A percentile compares a stretch with the other conserved stretches of the same genome.
phyloP scores from a whole-genome alignment of 1,139 yeast species.

The Taiozyma sp. region DNA sequence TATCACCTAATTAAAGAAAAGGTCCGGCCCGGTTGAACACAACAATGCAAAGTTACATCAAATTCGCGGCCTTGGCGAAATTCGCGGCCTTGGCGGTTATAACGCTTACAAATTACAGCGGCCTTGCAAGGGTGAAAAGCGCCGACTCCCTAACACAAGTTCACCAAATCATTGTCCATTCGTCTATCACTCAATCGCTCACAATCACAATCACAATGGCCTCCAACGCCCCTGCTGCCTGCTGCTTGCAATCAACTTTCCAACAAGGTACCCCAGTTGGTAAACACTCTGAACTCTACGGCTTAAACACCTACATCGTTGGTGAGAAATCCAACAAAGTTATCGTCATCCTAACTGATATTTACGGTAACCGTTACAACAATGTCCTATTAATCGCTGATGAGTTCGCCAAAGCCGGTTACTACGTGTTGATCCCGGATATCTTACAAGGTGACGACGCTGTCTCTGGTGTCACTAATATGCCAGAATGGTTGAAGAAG shows the following conservation, averaged over 20 bases:
- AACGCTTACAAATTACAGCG: too few relatives aligned
- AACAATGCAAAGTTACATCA: too few relatives aligned
- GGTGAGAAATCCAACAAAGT: constrained; percentile 35
- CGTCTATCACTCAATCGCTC: too few relatives aligned
- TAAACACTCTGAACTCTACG: constrained; percentile 13
- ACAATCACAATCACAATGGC: constrained; percentile 34
- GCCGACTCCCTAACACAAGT: too few relatives aligned
- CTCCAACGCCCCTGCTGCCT: constrained; percentile 45
- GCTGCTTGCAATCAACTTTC: constrained; percentile 38
- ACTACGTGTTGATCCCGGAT: constrained; percentile 69
- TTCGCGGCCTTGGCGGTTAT: too few relatives aligned
- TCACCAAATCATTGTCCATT: too few relatives aligned
- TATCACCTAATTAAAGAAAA: too few relatives aligned
- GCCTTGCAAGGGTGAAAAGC: too few relatives aligned
- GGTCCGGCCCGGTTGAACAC: too few relatives aligned
- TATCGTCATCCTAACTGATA: constrained; percentile 62
- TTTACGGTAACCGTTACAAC: constrained; percentile 53
- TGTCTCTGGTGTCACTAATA: constrained; percentile 26
- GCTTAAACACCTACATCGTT: constrained; percentile 24
- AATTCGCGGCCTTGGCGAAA: too few relatives aligned
- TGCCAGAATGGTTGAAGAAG: constrained; percentile 44
- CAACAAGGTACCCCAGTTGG: constrained; percentile 32
- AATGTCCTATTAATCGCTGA: constrained; percentile 63
- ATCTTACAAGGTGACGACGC: constrained; percentile 51
- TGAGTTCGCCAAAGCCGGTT: constrained; percentile 57